Conservation (phyloP, 148 eudicot genomes). For the Vaccinium corymbosum region DNA sequence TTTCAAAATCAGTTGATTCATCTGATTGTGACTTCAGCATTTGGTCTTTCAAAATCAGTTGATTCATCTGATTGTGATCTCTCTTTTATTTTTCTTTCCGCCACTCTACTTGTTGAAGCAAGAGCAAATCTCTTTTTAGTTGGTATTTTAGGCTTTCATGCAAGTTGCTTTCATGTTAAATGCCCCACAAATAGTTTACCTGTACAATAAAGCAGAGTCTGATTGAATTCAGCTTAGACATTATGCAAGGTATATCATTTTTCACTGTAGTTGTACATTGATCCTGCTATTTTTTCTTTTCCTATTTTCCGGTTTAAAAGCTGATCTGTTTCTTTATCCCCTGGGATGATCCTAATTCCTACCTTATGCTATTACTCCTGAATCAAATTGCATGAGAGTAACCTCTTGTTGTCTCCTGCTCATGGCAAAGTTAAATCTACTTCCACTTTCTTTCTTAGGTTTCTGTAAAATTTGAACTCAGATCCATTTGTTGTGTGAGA, state of each 20-base stretch:
- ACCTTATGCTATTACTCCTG: background rate
- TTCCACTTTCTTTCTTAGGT: background rate
- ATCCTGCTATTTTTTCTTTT: background rate
- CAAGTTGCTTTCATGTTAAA: background rate
- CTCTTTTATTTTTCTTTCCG: background rate
- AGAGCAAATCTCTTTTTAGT: background rate
- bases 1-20: background rate
- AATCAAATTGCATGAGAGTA: background rate
- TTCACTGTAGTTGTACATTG: background rate
- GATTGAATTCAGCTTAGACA: background rate
- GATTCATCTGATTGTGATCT: background rate
- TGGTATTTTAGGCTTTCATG: background rate
- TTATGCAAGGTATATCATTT: background rate
- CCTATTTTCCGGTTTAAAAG: background rate
- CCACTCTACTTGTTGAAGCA: conserved; percentile 1
- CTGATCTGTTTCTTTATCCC: background rate
- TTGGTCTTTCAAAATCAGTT: background rate
- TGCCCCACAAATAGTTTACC: background rate
- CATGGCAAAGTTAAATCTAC: background rate
- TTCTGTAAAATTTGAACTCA: background rate
- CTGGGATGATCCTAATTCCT: background rate
- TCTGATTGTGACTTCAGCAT: background rate
- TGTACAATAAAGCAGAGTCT: background rate
- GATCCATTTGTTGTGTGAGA: background rate
- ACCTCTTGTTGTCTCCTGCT: background rate